Evolutionary conservation across 768 basidiomycete genomes (phyloP).

Genomic region (Psilocybe azurescens): DNA sequence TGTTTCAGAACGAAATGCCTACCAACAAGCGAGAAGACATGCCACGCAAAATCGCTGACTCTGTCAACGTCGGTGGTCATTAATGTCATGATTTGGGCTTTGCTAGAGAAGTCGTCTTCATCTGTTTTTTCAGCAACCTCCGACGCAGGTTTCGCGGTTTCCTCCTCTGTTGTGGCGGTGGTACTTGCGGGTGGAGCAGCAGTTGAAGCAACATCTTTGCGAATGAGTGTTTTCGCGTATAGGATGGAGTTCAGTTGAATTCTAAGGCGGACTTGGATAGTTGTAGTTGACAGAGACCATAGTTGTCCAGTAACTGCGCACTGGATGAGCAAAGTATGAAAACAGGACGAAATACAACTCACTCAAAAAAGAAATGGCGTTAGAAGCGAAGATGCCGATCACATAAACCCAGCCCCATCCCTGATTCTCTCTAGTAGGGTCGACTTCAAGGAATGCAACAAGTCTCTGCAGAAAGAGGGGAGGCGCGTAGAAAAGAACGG

Average conservation of each 20-base stretch:
- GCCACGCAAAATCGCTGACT: constrained; percentile 17
- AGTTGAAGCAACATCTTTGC: constrained; percentile 25
- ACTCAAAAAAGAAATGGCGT: constrained; percentile 24
- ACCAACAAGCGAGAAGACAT: constrained; percentile 34
- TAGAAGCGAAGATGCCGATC: constrained; percentile 25
- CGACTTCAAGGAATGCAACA: constrained; percentile 64
- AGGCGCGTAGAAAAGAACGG: constrained; percentile 25
- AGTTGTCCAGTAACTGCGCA: constrained; percentile 23
- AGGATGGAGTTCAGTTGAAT: constrained; percentile 26
- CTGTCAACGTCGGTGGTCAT: constrained; percentile 24
- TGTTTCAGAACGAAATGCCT: no score
- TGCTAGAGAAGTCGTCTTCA: constrained; percentile 41
- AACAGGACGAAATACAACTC: neutral
- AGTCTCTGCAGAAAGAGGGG: constrained; percentile 58
- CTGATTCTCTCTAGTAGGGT: constrained; percentile 53
- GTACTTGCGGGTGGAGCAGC: constrained; percentile 36
- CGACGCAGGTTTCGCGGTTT: constrained; percentile 15
- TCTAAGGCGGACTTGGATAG: constrained; percentile 22
- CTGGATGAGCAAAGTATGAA: neutral
- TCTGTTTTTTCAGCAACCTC: constrained; percentile 43
- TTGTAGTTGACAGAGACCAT: constrained; percentile 21
- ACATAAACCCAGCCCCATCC: constrained; percentile 70
- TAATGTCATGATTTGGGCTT: constrained; percentile 23
- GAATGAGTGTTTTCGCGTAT: constrained; percentile 27
- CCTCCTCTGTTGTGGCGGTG: constrained; percentile 21